Conservation (phyloP, 208 protist species). For the Giardia muris region DNA sequence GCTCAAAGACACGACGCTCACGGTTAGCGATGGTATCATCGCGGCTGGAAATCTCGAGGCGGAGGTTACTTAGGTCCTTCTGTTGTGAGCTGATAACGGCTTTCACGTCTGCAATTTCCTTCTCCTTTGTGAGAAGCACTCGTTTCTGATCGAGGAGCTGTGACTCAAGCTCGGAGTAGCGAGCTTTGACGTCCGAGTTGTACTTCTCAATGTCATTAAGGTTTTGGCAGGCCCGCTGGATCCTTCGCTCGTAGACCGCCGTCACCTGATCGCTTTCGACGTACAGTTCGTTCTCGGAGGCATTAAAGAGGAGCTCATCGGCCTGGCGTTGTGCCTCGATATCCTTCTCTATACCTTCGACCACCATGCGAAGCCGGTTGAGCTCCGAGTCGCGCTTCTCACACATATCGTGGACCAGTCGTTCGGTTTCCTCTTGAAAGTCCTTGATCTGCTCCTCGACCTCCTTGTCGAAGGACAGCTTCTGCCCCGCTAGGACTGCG, state of each 20-base stretch:
- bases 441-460: not conserved
- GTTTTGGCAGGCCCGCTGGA: not conserved
- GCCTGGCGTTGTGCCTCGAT: not conserved
- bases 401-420: not conserved
- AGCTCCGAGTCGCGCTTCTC: not conserved
- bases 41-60: not conserved
- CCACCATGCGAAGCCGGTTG: not conserved
- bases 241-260: not conserved
- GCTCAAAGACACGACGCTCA: conserved; percentile 1
- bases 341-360: not conserved
- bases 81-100: not conserved
- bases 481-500: not conserved
- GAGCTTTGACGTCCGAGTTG: not conserved
- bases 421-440: not conserved
- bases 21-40: conserved; percentile 9
- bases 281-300: conserved; percentile 16
- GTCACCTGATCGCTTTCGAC: not conserved
- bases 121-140: not conserved
- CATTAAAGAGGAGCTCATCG: not conserved
- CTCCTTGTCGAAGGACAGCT: not conserved
- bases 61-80: not conserved
- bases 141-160: not conserved
- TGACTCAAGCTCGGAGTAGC: not conserved
- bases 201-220: not conserved
- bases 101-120: not conserved